Conservation (phyloP, 2,329 filamentous ascomycete species). For the Chrysoporthe austroafricana region DNA sequence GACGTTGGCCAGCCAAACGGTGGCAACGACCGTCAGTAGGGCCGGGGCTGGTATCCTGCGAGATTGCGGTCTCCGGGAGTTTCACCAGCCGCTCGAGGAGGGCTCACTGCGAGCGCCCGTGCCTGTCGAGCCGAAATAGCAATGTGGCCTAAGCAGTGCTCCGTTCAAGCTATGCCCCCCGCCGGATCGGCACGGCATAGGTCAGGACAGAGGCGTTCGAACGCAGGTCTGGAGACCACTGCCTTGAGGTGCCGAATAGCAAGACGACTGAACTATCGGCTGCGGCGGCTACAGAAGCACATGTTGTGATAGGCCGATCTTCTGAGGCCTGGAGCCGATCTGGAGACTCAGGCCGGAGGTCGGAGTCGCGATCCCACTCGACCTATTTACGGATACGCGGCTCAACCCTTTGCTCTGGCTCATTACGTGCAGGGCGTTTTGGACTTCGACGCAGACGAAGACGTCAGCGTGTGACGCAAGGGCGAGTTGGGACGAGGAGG, state of each 20-base stretch:
- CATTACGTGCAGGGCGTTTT: conserved; percentile 8
- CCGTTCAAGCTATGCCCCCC: neutral
- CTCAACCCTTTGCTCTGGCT: neutral
- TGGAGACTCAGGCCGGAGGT: no score
- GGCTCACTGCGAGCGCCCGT: neutral
- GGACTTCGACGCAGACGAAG: conserved; percentile 12
- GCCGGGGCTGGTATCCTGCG: conserved; percentile 1
- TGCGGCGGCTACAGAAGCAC: neutral
- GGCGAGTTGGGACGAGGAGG: neutral
- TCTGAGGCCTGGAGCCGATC: no score
- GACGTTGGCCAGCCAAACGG: no score
- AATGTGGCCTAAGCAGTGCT: neutral
- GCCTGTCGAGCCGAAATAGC: neutral
- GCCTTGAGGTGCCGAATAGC: neutral
- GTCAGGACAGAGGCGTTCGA: no score
- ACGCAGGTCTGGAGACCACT: neutral
- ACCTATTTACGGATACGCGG: no score
- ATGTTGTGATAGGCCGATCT: neutral
- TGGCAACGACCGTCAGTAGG: neutral
- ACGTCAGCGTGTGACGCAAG: conserved; percentile 13
- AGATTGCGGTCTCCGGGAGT: conserved; percentile 18
- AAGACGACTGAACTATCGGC: neutral
- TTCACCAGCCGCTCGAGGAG: conserved; percentile 15
- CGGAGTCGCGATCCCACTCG: no score
- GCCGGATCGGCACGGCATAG: no score